Evolutionary conservation across 2,329 filamentous ascomycete species (phyloP).

Genomic region (Pseudogymnoascus sp.): DNA sequence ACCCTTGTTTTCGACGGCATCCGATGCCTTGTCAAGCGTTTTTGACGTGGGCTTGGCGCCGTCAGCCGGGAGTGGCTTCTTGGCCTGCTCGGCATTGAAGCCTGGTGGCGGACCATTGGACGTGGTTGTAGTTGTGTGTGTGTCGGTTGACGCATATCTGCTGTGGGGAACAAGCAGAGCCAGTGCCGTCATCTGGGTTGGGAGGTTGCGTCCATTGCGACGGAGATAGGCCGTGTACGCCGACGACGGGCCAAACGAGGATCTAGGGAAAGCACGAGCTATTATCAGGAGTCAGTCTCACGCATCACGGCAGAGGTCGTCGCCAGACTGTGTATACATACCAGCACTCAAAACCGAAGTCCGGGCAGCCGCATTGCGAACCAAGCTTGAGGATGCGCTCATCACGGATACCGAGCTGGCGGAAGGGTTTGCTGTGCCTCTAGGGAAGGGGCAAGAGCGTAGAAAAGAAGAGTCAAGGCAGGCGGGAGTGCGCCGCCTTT

Average conservation of each 20-base stretch:
- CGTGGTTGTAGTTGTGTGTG: constrained; percentile 34
- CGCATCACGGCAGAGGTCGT: background rate
- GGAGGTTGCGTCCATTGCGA: constrained; percentile 26
- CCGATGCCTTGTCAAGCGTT: constrained; percentile 21
- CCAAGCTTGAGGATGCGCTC: constrained; percentile 30
- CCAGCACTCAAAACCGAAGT: constrained; percentile 24
- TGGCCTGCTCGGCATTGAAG: constrained; percentile 61
- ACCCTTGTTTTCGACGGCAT: constrained; percentile 17
- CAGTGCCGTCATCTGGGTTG: constrained; percentile 36
- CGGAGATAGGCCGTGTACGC: constrained; percentile 27
- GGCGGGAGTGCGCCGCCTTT: background rate
- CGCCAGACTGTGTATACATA: constrained; percentile 17
- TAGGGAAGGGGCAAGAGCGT: background rate
- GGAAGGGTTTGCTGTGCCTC: background rate
- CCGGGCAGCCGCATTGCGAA: constrained; percentile 28
- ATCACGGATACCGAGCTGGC: constrained; percentile 17
- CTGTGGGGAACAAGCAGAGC: constrained; percentile 46
- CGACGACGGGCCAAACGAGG: constrained; percentile 22
- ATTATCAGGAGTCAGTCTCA: background rate
- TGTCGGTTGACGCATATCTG: constrained; percentile 50
- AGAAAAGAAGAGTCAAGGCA: background rate
- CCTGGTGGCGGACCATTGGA: constrained; percentile 57
- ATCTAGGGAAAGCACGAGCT: constrained; percentile 26
- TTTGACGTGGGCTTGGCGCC: constrained; percentile 24
- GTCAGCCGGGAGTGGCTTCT: constrained; percentile 48